These are phyloP conservation scores for Teratosphaeria nubilosa DNA, from an alignment of 2,329 filamentous ascomycete genomes.

Conservation along the genomic window DNA sequence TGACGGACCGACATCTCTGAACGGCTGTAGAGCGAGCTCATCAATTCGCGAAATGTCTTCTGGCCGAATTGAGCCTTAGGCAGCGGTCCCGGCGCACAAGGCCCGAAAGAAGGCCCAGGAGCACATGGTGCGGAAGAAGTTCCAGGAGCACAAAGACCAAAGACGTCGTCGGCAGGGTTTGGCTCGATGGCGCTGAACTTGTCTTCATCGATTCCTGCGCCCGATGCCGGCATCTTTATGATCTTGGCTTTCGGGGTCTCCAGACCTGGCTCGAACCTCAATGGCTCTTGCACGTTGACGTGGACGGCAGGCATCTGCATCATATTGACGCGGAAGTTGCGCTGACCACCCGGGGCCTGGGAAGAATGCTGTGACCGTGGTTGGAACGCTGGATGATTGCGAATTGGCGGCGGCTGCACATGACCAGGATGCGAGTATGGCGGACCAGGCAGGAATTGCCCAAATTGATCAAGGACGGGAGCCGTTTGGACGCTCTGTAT, in stretches of 20 bases:
- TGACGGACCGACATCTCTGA: constrained; percentile 2
- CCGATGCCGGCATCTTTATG: background rate
- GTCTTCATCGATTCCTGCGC: background rate
- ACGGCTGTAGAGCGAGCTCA: constrained; percentile 3
- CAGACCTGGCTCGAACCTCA: background rate
- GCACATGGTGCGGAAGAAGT: no score
- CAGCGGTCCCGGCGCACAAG: background rate
- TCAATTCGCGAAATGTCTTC: constrained; percentile 4
- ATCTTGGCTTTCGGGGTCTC: background rate
- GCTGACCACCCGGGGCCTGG: background rate
- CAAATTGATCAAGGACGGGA: background rate
- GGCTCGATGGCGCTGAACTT: background rate
- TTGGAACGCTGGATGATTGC: background rate
- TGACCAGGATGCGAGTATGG: background rate
- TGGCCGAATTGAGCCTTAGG: constrained; percentile 1
- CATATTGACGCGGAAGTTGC: background rate
- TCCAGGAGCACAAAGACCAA: background rate
- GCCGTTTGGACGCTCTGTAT: background rate
- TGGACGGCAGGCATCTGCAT: background rate
- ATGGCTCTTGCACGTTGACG: background rate
- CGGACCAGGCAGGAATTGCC: background rate
- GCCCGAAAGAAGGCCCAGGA: background rate
- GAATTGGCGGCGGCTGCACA: background rate
- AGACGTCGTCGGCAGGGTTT: constrained; percentile 2
- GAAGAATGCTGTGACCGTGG: background rate